These are phyloP conservation scores for Cryphonectria naterciae DNA, from an alignment of 2,329 filamentous ascomycete species.

Conservation along the genomic window DNA sequence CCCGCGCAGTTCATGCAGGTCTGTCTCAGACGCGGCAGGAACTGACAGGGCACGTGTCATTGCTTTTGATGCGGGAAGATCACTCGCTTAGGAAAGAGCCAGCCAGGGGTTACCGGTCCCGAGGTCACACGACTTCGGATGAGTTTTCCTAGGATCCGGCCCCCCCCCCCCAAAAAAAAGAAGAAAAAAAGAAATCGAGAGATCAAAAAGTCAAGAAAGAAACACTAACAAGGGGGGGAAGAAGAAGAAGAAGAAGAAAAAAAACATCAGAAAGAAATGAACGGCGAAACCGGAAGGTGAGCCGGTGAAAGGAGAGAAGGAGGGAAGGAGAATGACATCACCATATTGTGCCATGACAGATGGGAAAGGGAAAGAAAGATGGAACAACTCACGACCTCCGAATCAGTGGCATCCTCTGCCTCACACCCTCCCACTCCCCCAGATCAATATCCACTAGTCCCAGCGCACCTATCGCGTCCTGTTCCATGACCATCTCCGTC, in stretches of 20 bases:
- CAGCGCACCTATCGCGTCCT: slow-evolving; percentile 49
- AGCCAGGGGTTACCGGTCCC: slow-evolving; percentile 1
- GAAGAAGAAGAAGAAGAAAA: background rate
- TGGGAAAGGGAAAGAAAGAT: background rate
- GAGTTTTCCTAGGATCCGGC: background rate
- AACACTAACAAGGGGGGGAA: background rate
- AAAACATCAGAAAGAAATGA: background rate
- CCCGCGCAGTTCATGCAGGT: slow-evolving; percentile 16
- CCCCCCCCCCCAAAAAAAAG: background rate
- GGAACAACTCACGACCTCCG: slow-evolving; percentile 54
- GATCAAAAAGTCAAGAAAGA: background rate
- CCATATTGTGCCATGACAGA: background rate
- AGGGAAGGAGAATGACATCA: background rate
- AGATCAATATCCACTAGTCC: slow-evolving; percentile 61
- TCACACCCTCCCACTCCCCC: slow-evolving; percentile 50
- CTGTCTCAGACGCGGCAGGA: slow-evolving; percentile 14
- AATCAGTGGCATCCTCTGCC: slow-evolving; percentile 56
- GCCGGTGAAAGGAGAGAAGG: background rate
- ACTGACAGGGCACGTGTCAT: background rate
- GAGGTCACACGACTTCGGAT: background rate
- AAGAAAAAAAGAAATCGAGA: background rate
- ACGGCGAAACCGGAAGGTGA: background rate
- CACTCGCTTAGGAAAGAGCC: background rate
- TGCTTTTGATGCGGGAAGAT: slow-evolving; percentile 3
- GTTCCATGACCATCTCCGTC: slow-evolving; percentile 43